Conservation (phyloP, 2,329 filamentous ascomycete genomes). For the Fusarium beomiforme region DNA sequence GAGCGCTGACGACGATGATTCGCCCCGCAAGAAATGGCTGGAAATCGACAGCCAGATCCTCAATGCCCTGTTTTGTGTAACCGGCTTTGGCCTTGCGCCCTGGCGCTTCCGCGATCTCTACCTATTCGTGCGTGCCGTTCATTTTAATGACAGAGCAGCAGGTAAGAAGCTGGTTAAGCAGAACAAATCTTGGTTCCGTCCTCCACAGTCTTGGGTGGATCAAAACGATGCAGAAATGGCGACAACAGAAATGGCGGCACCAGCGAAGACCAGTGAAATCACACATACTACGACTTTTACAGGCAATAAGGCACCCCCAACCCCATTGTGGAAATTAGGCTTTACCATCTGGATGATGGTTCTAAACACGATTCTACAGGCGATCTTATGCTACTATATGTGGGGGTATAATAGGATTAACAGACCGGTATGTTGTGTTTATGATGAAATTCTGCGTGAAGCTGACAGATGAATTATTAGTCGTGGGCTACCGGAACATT, state of each 20-base stretch:
- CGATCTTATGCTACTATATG: background rate
- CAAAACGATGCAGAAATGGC: background rate
- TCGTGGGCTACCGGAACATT: background rate
- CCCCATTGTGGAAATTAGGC: background rate
- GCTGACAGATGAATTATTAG: background rate
- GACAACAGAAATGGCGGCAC: too few species aligned
- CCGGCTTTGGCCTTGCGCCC: constrained; percentile 82
- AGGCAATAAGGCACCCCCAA: background rate
- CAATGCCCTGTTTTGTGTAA: constrained; percentile 86
- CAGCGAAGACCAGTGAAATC: too few species aligned
- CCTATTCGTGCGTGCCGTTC: background rate
- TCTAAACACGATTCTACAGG: background rate
- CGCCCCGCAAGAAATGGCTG: constrained; percentile 81
- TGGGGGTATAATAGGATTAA: background rate
- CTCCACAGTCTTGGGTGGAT: background rate
- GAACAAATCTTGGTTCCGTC: background rate
- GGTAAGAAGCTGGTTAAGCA: background rate
- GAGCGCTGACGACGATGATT: constrained; percentile 69
- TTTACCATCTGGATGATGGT: background rate
- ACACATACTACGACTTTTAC: background rate
- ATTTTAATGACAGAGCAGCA: background rate
- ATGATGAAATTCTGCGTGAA: background rate
- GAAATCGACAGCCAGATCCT: constrained; percentile 82
- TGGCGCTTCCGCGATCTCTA: constrained; percentile 75
- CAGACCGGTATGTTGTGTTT: background rate